Base-by-base conservation (phyloP, 2,329 filamentous ascomycete species). In the Fusarium tupiense region DNA sequence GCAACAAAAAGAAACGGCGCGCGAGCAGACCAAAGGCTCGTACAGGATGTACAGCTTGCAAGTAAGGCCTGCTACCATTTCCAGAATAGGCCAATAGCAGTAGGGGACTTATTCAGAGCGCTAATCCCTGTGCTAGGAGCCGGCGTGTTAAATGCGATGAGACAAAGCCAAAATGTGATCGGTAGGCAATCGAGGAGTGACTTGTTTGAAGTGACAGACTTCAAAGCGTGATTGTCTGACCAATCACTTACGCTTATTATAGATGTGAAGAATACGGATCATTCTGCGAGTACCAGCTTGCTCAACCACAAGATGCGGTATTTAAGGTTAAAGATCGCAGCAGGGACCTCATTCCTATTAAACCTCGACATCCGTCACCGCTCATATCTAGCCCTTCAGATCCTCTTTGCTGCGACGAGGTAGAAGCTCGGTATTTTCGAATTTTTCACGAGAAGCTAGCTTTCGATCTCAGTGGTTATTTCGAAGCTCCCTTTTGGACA, bases 71-170 rank as follows among this genome's bases (percentile, higher is more conserved):
- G 11, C 24, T n/a, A 6, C n/a, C 13, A 6, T 26, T 26, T 46
- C 5, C 3, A 26, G 2, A 20, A 0, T 26, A 26, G 17, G n/a
- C 7, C 1, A 4, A 26, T 8, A 13, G 11, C n/a, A n/a, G n/a
- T n/a, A 26, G 26, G n/a, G 5, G 16, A 6, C 22, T n/a, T n/a
- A 5, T n/a, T 2, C 8, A n/a, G 40, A 16, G 8, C 17, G 17
- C 24, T 46, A 14, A 46, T 26, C 11, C 17, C 5, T 2, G 9
- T 20, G n/a, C 17, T 46, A 46, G 43, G 43, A 46, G 43, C 1
- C 43, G 43, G 24, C 43, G 43, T 3, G 43, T 46, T 8, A 46
- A 46, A 14, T 46, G 43, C 8, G 43, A 46, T 46, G 43, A 46
- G 43, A 26, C 43, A 20, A 26, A 46, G 17, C 24, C 43, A 26